Conservation (phyloP, 148 eudicot genomes). For the Nepenthes mirabilis region DNA sequence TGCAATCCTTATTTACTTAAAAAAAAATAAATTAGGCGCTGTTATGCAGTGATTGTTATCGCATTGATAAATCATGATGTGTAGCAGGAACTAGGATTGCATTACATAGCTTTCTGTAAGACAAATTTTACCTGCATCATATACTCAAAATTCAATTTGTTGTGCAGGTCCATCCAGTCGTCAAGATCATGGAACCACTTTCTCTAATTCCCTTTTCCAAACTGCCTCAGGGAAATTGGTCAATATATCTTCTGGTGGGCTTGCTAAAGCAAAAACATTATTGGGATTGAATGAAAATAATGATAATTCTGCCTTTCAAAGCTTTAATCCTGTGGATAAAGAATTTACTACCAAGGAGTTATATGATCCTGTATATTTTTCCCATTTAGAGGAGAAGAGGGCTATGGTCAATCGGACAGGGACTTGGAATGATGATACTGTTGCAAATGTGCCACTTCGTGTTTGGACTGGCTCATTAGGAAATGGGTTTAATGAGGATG, state of each 20-base stretch:
- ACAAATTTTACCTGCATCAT: neutral
- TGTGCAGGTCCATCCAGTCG: constrained; percentile 25
- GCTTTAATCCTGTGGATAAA: constrained; percentile 20
- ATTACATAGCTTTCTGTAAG: neutral
- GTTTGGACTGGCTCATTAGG: constrained; percentile 13
- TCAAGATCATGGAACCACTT: constrained; percentile 13
- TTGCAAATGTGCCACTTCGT: constrained; percentile 13
- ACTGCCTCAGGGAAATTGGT: constrained; percentile 84
- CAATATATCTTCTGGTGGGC: constrained; percentile 55
- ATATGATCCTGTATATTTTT: constrained; percentile 12
- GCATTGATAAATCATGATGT: neutral
- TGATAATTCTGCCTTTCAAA: constrained; percentile 20
- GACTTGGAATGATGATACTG: constrained; percentile 16
- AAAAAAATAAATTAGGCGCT: too few species aligned
- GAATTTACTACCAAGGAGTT: constrained; percentile 14
- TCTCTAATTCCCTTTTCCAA: constrained; percentile 59
- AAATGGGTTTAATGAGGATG: constrained; percentile 13
- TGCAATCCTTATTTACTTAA: too few species aligned
- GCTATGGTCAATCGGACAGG: constrained; percentile 1
- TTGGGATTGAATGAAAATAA: constrained; percentile 40
- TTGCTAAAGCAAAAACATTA: constrained; percentile 58
- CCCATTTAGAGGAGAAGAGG: constrained; percentile 8
- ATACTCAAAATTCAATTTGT: neutral
- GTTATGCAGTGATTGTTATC: too few species aligned
- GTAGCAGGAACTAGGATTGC: neutral